phyloP scores from a whole-genome alignment of 345 rosid species.

The Salix arbutifolia region DNA sequence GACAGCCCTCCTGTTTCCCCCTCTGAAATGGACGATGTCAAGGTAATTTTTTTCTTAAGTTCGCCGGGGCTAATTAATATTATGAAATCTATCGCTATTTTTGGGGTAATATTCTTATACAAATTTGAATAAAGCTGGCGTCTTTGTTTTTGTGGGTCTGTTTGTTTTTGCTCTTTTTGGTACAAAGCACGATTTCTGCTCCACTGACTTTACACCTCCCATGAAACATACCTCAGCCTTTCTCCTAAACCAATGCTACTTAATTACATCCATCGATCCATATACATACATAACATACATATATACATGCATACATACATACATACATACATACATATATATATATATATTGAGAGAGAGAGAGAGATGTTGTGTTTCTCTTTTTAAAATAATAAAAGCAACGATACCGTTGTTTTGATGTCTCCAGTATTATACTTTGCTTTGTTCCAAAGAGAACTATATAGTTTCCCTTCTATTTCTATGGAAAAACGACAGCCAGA shows the following conservation, averaged over 20 bases:
- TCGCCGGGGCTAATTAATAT: not conserved
- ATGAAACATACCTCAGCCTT: conserved; percentile 43
- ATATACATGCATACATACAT: too few relatives aligned
- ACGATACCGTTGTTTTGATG: not conserved
- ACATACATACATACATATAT: too few relatives aligned
- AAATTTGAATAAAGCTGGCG: not conserved
- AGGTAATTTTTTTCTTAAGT: conserved; percentile 33
- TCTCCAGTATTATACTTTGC: not conserved
- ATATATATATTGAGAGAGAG: too few relatives aligned
- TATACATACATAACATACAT: too few relatives aligned
- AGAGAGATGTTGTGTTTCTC: not conserved
- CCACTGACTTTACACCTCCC: conserved; percentile 21
- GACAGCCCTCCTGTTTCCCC: conserved; percentile 99
- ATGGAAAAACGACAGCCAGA: not conserved
- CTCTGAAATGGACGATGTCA: conserved; percentile 64
- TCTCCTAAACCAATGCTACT: conserved; percentile 42
- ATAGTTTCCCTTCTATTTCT: not conserved
- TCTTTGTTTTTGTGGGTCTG: conserved; percentile 5
- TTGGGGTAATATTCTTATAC: not conserved
- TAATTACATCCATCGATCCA: not conserved
- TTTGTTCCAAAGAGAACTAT: not conserved
- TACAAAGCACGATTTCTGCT: conserved; percentile 34
- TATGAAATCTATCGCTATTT: not conserved
- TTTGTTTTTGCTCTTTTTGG: conserved; percentile 3
- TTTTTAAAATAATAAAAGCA: conserved; percentile 9